Percentiles rank a stretch among this genome's conserved stretches.
phyloP scores from a whole-genome alignment of 1,284 basidiomycete genomes.

The Vanrija humicola region DNA sequence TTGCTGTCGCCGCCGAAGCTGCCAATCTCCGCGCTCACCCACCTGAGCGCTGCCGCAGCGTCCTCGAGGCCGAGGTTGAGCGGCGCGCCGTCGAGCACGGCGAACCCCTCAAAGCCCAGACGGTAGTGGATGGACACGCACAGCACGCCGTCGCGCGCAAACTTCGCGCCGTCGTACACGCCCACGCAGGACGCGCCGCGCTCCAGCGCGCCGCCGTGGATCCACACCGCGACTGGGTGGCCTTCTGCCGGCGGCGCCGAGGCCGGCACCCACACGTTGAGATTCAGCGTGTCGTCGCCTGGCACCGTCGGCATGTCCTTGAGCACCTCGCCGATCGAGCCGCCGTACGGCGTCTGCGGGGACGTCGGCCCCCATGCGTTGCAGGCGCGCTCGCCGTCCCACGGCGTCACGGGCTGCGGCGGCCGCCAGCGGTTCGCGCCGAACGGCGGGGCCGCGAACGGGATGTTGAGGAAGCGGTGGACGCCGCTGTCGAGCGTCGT shows the following conservation, averaged over 20 bases:
- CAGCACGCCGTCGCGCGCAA: background rate
- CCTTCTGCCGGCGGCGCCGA: background rate
- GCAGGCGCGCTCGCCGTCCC: background rate
- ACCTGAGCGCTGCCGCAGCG: background rate
- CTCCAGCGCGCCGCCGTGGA: background rate
- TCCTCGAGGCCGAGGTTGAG: background rate
- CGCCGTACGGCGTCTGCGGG: background rate
- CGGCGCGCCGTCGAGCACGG: background rate
- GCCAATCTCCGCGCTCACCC: background rate
- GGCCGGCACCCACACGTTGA: background rate
- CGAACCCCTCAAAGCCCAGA: background rate
- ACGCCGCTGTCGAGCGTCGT: background rate
- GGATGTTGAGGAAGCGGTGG: constrained; percentile 1
- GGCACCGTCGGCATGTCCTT: background rate
- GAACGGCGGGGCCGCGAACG: background rate
- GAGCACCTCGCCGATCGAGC: background rate
- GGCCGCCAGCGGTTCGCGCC: background rate
- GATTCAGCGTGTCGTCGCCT: background rate
- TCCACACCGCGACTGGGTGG: background rate
- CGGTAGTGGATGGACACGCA: background rate
- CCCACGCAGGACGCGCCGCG: background rate
- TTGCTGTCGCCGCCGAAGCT: background rate
- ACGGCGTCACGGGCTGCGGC: background rate
- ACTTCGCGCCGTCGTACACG: background rate
- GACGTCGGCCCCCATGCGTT: background rate